These are phyloP conservation scores for Prunus persica DNA, from an alignment of 306 rosid species.

Conservation along the genomic window Prunus_persica_NCBIv2 NC_034015.1:15907501-15908000, in stretches of 20 bases:
- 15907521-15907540: not conserved
- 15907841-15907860: constrained; percentile 81
- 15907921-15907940: constrained; percentile 57
- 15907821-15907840: constrained; percentile 35
- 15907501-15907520: not conserved
- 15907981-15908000: constrained; percentile 86
- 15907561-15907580: constrained; percentile 1
- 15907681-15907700: too few relatives aligned
- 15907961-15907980: constrained; percentile 83
- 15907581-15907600: constrained; percentile 80
- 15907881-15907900: constrained; percentile 75
- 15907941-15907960: constrained; percentile 76
- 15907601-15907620: constrained; percentile 75
- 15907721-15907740: too few relatives aligned
- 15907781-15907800: too few relatives aligned
- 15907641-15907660: constrained; percentile 72
- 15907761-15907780: too few relatives aligned
- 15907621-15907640: constrained; percentile 87
- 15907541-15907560: not conserved
- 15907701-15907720: not conserved
- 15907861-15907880: constrained; percentile 72
- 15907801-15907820: not conserved
- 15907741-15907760: not conserved
- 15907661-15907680: not conserved
- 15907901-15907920: constrained; percentile 46